Evolutionary conservation across 306 rosid genomes (phyloP).

Genomic region (Ceratonia siliqua): DNA sequence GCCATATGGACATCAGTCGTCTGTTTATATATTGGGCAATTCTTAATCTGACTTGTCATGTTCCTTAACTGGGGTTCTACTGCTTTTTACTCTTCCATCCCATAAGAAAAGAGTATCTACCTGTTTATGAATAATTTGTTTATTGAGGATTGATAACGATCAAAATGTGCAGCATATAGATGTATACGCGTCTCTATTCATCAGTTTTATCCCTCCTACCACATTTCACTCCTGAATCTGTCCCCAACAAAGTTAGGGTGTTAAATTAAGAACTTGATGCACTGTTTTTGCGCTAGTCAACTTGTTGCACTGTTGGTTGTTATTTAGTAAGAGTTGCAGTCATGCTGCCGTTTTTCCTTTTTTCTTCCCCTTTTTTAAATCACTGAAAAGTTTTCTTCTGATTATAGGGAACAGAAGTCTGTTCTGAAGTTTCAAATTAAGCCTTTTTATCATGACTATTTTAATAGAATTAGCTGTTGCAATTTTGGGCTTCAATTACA

Average conservation of each 20-base stretch:
- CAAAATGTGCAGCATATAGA: neutral
- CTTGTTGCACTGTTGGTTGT: neutral
- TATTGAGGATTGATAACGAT: neutral
- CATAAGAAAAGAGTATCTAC: neutral
- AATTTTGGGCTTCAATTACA: neutral
- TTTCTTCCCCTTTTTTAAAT: no score
- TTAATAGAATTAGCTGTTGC: neutral
- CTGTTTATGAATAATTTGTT: neutral
- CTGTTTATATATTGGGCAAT: neutral
- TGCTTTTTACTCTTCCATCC: neutral
- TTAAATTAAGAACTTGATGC: neutral
- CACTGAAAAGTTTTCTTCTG: neutral
- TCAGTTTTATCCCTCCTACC: neutral
- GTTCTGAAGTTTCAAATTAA: neutral
- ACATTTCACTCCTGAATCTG: neutral
- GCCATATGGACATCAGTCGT: neutral
- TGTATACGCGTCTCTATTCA: neutral
- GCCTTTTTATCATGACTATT: neutral
- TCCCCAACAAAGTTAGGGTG: neutral
- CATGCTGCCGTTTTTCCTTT: neutral
- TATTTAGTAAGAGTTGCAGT: neutral
- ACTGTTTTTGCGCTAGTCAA: constrained; percentile 1
- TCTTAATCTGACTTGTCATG: constrained; percentile 12
- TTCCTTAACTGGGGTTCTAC: neutral
- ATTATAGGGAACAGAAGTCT: neutral